phyloP scores from a whole-genome alignment of 2,329 filamentous ascomycete genomes.

The Aspergillus ochraceoroseus region DNA sequence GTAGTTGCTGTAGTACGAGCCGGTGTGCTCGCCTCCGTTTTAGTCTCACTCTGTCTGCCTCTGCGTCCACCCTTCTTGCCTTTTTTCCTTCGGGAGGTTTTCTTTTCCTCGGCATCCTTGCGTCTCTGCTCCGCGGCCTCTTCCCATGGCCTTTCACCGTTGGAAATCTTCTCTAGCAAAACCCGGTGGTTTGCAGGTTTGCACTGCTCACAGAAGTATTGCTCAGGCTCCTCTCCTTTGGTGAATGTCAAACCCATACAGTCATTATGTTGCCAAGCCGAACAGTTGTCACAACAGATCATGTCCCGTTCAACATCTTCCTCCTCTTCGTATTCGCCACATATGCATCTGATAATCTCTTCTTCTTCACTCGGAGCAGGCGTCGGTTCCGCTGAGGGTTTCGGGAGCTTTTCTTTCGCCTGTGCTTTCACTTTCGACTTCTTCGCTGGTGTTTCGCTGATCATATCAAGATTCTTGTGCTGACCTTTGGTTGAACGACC shows the following conservation, averaged over 20 bases:
- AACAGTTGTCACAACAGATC: slow-evolving; percentile 92
- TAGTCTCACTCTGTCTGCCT: slow-evolving; percentile 58
- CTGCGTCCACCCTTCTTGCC: slow-evolving; percentile 56
- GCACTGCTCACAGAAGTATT: slow-evolving; percentile 92
- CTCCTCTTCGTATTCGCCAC: slow-evolving; percentile 78
- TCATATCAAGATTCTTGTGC: slow-evolving; percentile 76
- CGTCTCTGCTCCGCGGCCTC: slow-evolving; percentile 59
- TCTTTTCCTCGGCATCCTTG: slow-evolving; percentile 55
- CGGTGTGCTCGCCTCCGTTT: slow-evolving; percentile 44
- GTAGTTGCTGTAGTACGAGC: slow-evolving; percentile 28
- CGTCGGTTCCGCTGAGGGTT: slow-evolving; percentile 46
- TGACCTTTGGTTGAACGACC: slow-evolving; percentile 96
- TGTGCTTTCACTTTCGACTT: slow-evolving; percentile 47
- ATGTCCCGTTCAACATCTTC: slow-evolving; percentile 84
- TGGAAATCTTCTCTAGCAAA: slow-evolving; percentile 69
- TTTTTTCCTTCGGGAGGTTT: slow-evolving; percentile 56
- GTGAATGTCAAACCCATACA: slow-evolving; percentile 83
- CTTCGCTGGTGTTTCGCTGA: slow-evolving; percentile 56
- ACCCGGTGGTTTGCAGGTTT: slow-evolving; percentile 75
- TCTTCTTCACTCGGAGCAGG: slow-evolving; percentile 47
- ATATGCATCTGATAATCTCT: slow-evolving; percentile 85
- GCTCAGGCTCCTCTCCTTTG: slow-evolving; percentile 67
- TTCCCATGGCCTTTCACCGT: slow-evolving; percentile 85
- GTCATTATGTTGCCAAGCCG: slow-evolving; percentile 94
- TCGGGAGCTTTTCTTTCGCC: slow-evolving; percentile 43